These are phyloP conservation scores for Scheffersomyces coipomensis DNA, from an alignment of 805 yeast species.

Conservation along the genomic window DNA sequence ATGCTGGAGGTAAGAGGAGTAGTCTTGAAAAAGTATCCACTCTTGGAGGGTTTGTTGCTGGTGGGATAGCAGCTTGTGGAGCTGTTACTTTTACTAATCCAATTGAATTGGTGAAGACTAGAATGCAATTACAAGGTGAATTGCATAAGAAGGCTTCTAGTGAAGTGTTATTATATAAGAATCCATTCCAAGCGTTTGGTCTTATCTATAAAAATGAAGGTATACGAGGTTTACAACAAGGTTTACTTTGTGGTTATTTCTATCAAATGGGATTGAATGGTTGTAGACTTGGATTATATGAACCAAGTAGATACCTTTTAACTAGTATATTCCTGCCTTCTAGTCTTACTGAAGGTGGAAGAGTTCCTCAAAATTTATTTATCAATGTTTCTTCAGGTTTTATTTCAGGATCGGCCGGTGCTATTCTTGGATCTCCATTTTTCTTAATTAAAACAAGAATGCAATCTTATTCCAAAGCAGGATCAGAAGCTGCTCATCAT, in stretches of 20 bases:
- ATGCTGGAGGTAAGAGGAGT: too few species aligned
- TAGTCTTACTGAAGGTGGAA: slow-evolving; percentile 41
- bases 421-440: slow-evolving; percentile 85
- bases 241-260: slow-evolving; percentile 81
- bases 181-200: slow-evolving; percentile 80
- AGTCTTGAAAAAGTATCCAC: slow-evolving; percentile 64
- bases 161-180: slow-evolving; percentile 60
- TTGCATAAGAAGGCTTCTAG: slow-evolving; percentile 52
- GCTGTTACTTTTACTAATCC: slow-evolving; percentile 98
- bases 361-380: slow-evolving; percentile 34
- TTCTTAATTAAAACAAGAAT: slow-evolving; percentile 92
- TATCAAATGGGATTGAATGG: slow-evolving; percentile 93
- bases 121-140: slow-evolving; percentile 98
- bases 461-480: slow-evolving; percentile 81
- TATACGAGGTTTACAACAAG: slow-evolving; percentile 82
- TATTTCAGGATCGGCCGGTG: slow-evolving; percentile 84
- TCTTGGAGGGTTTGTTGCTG: slow-evolving; percentile 81
- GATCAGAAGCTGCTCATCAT: slow-evolving; percentile 11
- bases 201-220: slow-evolving; percentile 82
- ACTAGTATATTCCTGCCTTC: slow-evolving; percentile 56
- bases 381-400: slow-evolving; percentile 82
- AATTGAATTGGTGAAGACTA: slow-evolving; percentile 87
- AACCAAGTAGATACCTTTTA: slow-evolving; percentile 68
- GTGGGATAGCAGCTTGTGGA: slow-evolving; percentile 94
- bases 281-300: slow-evolving; percentile 91